Evolutionary conservation across 306 rosid species (phyloP).

Genomic region (Cucurbita maxima): DNA sequence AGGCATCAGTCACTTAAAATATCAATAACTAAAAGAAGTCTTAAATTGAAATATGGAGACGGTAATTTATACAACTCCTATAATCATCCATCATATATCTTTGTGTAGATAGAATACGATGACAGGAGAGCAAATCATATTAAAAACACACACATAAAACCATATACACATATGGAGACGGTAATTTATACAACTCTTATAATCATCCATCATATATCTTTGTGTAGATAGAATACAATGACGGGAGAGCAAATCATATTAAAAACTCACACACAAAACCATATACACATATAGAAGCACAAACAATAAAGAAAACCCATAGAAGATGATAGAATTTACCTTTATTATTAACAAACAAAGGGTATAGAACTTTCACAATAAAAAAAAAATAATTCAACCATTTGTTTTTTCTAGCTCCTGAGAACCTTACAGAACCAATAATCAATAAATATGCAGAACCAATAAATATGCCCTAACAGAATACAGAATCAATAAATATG

Average conservation of each 20-base stretch:
- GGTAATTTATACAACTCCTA: background rate
- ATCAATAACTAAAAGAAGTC: background rate
- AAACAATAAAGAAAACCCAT: background rate
- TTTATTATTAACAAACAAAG: background rate
- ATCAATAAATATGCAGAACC: background rate
- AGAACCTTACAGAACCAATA: too few relatives aligned
- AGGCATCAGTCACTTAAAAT: background rate
- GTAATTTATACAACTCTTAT: background rate
- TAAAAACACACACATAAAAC: background rate
- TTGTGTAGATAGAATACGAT: background rate
- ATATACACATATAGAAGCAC: background rate
- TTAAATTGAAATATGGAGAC: background rate
- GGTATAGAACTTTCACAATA: too few relatives aligned
- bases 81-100: background rate
- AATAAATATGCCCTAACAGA: too few relatives aligned
- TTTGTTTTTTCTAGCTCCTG: too few relatives aligned
- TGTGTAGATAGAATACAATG: background rate
- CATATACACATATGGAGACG: background rate
- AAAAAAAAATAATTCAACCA: too few relatives aligned
- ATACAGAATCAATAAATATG: background rate
- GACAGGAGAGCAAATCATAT: background rate
- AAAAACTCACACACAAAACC: background rate
- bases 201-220: background rate
- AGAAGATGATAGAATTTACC: background rate
- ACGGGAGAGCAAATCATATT: background rate